Conservation (phyloP, 2,329 filamentous ascomycete genomes). For the Fusarium siculi region DNA sequence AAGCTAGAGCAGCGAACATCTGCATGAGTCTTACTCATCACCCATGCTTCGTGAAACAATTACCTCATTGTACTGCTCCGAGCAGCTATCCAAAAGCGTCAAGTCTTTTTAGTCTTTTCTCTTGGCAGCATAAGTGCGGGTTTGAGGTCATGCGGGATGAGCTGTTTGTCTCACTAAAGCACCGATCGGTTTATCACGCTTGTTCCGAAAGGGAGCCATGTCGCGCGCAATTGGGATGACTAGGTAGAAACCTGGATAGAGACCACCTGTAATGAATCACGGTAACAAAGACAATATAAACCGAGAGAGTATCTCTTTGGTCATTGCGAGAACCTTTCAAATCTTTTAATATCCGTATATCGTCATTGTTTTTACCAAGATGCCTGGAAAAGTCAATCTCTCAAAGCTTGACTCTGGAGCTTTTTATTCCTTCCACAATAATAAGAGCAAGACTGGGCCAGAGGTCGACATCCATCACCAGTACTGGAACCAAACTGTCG, state of each 20-base stretch:
- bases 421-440: background rate
- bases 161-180: background rate
- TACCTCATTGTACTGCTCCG: background rate
- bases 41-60: background rate
- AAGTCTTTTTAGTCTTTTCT: accelerated
- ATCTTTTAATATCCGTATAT: accelerated
- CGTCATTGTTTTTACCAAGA: background rate
- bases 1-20: background rate
- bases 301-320: accelerated
- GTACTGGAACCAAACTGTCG: slow-evolving; percentile 6
- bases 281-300: too few relatives aligned
- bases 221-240: background rate
- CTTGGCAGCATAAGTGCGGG: background rate
- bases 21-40: background rate
- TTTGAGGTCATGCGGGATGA: background rate
- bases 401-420: background rate
- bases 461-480: background rate
- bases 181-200: background rate
- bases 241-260: background rate
- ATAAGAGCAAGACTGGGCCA: background rate
- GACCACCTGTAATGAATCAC: accelerated
- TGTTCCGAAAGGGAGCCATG: background rate
- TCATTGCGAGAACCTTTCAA: accelerated
- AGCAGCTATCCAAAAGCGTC: too few relatives aligned
- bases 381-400: background rate